Evolutionary conservation across 805 yeast genomes (phyloP).

Genomic region (Myxozyma melibiosi): DNA sequence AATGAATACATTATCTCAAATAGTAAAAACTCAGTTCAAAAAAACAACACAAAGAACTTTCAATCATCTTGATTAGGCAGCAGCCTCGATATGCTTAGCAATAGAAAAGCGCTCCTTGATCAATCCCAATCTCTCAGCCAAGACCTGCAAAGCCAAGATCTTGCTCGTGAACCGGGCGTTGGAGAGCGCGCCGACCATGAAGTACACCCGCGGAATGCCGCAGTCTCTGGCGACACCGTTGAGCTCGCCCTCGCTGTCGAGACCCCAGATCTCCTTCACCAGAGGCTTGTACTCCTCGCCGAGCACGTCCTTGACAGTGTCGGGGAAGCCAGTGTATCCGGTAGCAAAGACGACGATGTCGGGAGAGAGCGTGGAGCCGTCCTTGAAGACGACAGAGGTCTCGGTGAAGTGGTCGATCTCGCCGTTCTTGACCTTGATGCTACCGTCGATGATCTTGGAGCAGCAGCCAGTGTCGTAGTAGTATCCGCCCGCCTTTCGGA

Average conservation of each 20-base stretch:
- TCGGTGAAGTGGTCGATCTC: constrained; percentile 43
- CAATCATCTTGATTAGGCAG: no score
- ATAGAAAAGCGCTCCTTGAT: no score
- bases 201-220: constrained; percentile 49
- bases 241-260: constrained; percentile 49
- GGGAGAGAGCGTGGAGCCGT: constrained; percentile 44
- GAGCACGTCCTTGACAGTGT: constrained; percentile 46
- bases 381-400: constrained; percentile 45
- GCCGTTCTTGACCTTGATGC: constrained; percentile 43
- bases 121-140: constrained; percentile 40
- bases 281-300: constrained; percentile 45
- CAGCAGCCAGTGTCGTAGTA: constrained; percentile 52
- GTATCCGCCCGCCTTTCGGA: constrained; percentile 50
- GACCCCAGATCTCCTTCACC: constrained; percentile 47
- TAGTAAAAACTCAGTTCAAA: no score
- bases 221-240: constrained; percentile 46
- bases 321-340: constrained; percentile 49
- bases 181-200: constrained; percentile 50
- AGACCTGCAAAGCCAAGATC: constrained; percentile 46
- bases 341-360: constrained; percentile 50
- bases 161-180: constrained; percentile 47
- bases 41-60: no score
- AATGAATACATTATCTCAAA: no score
- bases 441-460: constrained; percentile 45
- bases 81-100: no score